Evolutionary conservation across 108 stramenopile genomes (phyloP).

Genomic region (Hondaea fermentalgiana): DNA sequence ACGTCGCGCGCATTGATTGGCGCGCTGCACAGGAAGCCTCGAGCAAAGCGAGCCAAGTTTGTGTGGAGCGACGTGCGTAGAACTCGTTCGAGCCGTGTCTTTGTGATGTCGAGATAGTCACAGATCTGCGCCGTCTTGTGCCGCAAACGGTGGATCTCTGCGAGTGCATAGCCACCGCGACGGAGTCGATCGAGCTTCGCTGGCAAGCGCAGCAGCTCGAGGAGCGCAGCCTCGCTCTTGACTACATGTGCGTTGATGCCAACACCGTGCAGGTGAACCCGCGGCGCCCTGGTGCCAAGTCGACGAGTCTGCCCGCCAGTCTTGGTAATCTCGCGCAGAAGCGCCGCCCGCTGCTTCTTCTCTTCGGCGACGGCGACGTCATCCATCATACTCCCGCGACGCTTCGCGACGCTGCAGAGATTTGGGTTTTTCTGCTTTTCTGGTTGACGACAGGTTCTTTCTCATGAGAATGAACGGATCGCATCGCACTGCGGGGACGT

Average conservation of each 20-base stretch:
- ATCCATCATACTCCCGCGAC: too few species aligned
- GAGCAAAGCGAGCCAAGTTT: not conserved
- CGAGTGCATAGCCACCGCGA: not conserved
- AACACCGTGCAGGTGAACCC: not conserved
- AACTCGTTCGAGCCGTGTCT: not conserved
- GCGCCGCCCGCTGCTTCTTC: too few species aligned
- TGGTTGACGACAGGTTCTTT: too few species aligned
- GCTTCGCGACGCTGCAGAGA: too few species aligned
- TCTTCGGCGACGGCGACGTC: too few species aligned
- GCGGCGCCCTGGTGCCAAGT: not conserved
- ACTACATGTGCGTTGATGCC: not conserved
- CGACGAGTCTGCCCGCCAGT: too few species aligned
- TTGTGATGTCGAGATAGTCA: not conserved
- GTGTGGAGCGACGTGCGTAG: not conserved
- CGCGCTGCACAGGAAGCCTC: not conserved
- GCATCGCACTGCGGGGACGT: too few species aligned
- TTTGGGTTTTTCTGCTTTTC: too few species aligned
- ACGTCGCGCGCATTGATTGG: not conserved
- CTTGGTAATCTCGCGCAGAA: too few species aligned
- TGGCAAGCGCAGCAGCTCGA: not conserved
- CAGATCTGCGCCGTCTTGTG: not conserved
- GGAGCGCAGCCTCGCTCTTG: not conserved
- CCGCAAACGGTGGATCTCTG: not conserved
- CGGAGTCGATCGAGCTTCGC: not conserved
- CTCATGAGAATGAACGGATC: too few species aligned